Percentiles rank a stretch among this genome's conserved stretches.
phyloP scores from a whole-genome alignment of 345 rosid genomes.

The Heritiera fomes region DNA sequence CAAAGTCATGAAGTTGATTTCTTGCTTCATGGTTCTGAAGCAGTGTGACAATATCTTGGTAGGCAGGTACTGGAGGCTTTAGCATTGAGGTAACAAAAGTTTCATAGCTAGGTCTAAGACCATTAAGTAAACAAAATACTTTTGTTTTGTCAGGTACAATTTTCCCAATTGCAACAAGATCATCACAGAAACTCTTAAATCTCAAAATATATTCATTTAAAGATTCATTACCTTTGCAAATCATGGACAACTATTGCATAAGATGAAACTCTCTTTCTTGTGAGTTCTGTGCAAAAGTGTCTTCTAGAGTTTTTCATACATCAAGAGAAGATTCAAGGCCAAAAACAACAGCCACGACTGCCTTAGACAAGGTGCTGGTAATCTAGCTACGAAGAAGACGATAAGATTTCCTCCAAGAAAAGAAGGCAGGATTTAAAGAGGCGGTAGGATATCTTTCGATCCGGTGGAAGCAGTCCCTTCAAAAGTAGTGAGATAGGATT shows the following conservation, averaged over 20 bases:
- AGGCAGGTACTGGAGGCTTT: neutral
- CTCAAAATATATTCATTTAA: neutral
- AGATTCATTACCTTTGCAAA: neutral
- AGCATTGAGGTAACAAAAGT: neutral
- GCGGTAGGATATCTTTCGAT: neutral
- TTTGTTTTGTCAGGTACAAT: neutral
- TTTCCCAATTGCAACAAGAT: constrained; percentile 3
- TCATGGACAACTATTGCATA: neutral
- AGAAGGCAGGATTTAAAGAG: neutral
- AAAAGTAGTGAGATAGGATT: neutral
- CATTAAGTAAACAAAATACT: neutral
- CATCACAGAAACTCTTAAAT: neutral
- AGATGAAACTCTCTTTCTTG: constrained; percentile 8
- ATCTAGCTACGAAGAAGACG: neutral
- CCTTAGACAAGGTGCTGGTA: neutral
- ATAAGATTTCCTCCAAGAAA: neutral
- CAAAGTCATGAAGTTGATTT: neutral
- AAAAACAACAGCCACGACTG: neutral
- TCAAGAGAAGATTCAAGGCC: neutral
- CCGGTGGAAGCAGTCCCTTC: neutral
- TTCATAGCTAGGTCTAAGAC: neutral
- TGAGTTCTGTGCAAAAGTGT: neutral
- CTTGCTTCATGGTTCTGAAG: neutral
- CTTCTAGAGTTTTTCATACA: neutral
- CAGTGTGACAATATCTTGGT: neutral